Evolutionary conservation across 2,329 filamentous ascomycete genomes (phyloP), one percentile per base, ranked within the genome.

Genomic region (Epichloe gansuensis): DNA sequence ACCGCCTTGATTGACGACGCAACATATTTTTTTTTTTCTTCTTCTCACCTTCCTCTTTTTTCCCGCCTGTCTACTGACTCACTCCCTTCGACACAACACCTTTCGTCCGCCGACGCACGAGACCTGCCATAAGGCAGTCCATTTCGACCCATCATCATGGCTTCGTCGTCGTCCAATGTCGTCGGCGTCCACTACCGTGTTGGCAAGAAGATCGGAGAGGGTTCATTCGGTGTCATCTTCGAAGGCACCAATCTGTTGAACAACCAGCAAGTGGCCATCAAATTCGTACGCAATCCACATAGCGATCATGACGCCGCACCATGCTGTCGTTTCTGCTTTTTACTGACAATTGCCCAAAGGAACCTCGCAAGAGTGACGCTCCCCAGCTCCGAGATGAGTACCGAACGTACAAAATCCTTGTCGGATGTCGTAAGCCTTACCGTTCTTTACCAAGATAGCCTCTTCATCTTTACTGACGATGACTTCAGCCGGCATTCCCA

Each of bases 161-260:
- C 88, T 54, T 90, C 87, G 58, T 89, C 86, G 55, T 93, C 88
- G 57, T 95, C 89, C 56, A 97, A 97, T 72, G 93, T 98, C 61
- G 93, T 97, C 64, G 93, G 93, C 67, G 93, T 98, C 60, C 93
- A 98, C 74, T 98, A 98, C 72, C 82, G 93, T 60, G 93, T 98
- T 60, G 93, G 93, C 63, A 97, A 97, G 81, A 98, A 98, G 77
- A 97, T 98, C 62, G 93, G 93, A 69, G 93, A 97, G 80, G 91
- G 91, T 59, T 95, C 89, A 40, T 97, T 97, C 66, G 91, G 91
- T 76, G 93, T 97, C 62, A 96, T 97, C 67, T 97, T 97, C 66
- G 93, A 97, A 72, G 93, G 93, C 61, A 97, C 90, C 65, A 98
- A 98, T 70, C 79, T 98, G 62, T 78, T 98, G 70, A 98, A 98